phyloP scores from a whole-genome alignment of 805 yeast species.

The Sungouiozyma ichnusensis region DNA sequence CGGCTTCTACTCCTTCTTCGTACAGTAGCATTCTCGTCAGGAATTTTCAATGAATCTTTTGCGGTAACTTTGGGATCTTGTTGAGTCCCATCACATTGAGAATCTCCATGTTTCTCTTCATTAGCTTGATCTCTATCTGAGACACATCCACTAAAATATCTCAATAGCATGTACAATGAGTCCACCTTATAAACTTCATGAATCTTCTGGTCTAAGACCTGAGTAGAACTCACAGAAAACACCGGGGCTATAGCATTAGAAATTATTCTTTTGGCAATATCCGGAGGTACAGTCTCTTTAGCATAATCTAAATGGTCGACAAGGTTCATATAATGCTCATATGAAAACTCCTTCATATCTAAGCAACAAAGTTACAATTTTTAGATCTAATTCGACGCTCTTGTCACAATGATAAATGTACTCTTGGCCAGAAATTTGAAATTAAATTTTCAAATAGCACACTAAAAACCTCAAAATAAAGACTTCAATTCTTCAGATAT shows the following conservation, averaged over 20 bases:
- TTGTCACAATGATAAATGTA: no score
- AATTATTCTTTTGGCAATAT: constrained; percentile 24
- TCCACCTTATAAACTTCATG: constrained; percentile 18
- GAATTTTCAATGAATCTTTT: neutral
- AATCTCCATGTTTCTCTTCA: no score
- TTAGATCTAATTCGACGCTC: no score
- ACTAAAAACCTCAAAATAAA: no score
- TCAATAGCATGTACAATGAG: constrained; percentile 23
- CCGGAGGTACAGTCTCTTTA: constrained; percentile 22
- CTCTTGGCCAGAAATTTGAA: no score
- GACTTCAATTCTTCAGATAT: no score
- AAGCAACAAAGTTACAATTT: no score
- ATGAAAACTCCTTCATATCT: constrained; percentile 6
- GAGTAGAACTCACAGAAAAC: constrained; percentile 24
- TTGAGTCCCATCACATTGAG: no score
- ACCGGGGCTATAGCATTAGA: constrained; percentile 28
- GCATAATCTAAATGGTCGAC: constrained; percentile 23
- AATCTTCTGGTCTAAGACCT: constrained; percentile 22
- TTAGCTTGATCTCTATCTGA: constrained; percentile 27
- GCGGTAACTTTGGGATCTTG: neutral
- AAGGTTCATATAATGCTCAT: constrained; percentile 19
- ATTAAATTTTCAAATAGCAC: no score
- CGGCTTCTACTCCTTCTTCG: constrained; percentile 15
- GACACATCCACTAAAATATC: constrained; percentile 28
- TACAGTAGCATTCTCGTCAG: neutral